Evolutionary conservation across 1,284 basidiomycete species (phyloP).

Genomic region (Moesziomyces globuligerus): DNA sequence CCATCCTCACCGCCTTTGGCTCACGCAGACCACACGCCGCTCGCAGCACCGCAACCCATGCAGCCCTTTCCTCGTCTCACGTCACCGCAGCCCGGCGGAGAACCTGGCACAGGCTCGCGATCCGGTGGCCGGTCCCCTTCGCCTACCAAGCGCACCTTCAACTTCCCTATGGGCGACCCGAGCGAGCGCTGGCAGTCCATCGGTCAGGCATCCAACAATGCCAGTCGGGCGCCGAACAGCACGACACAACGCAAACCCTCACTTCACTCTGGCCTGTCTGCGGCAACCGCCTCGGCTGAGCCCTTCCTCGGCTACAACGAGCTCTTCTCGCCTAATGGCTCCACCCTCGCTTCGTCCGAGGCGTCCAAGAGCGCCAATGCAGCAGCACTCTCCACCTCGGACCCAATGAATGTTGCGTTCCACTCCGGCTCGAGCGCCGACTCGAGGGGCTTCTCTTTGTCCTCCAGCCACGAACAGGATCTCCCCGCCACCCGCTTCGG

Average conservation of each 20-base stretch:
- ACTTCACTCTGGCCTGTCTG: conserved; percentile 21
- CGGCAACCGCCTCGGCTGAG: conserved; percentile 25
- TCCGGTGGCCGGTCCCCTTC: conserved; percentile 52
- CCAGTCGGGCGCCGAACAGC: conserved; percentile 6
- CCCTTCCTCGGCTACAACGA: conserved; percentile 60
- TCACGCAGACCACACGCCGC: conserved; percentile 16
- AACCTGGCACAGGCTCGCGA: conserved; percentile 2
- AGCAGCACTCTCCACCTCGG: conserved; percentile 41
- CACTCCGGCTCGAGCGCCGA: conserved; percentile 22
- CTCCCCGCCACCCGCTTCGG: conserved; percentile 38
- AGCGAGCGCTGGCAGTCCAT: conserved; percentile 59
- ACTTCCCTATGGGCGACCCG: conserved; percentile 51
- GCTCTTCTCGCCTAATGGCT: conserved; percentile 42
- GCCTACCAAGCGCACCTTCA: conserved; percentile 51
- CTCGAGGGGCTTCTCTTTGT: conserved; percentile 27
- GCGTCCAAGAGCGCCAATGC: conserved; percentile 25
- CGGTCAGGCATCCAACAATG: conserved; percentile 27
- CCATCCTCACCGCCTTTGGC: conserved; percentile 27
- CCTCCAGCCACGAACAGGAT: conserved; percentile 37
- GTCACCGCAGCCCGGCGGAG: conserved; percentile 47
- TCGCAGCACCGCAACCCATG: conserved; percentile 49
- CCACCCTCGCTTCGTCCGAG: conserved; percentile 29
- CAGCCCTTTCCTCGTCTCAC: conserved; percentile 52
- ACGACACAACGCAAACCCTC: conserved; percentile 40
- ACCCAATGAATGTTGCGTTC: conserved; percentile 42